Evolutionary conservation across 2,329 filamentous ascomycete species (phyloP), one percentile per base, ranked within the genome.

Genomic region (Fonsecaea erecta): DNA sequence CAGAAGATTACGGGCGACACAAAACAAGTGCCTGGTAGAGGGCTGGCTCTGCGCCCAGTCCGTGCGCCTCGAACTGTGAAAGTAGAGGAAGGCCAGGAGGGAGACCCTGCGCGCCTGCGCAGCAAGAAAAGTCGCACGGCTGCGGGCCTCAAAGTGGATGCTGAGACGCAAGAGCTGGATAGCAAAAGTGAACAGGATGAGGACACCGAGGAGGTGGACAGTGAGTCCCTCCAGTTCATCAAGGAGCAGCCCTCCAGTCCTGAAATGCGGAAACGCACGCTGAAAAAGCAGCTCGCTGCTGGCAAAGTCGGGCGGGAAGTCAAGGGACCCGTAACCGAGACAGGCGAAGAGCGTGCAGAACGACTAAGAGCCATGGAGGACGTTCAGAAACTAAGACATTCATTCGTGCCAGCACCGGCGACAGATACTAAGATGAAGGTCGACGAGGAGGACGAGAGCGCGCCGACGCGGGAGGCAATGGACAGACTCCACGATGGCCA

Each of bases 401-500:
- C 67, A 40, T 68, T 69, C 52, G 24, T 51, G 12, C 16, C 32
- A 9, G 35, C 24, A 18, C 57, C 40, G 14, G 24, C 18, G 37
- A 16, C 55, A n/a, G 24, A 34, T 18, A 32, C 21, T 21, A 34
- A 52, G 4, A 26, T 51, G 37, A 35, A 55, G 14, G 56, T 60
- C 12, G 40, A 70, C 66, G 46, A 55, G 60, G 57, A 66, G 43
- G 48, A 59, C 32, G 35, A 60, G 61, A 18, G 66, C 24, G 67
- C 65, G 43, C 58, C 67, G 7, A 68, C 32, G 1, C 65, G 71
- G 14, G 65, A 75, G 71, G 48, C 74, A 26, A 74, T 77, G 30
- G 57, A 9, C 56, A 11, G 68, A 63, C 55, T 71, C 78, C 48
- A 78, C 81, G 18, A 83, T 37, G 83, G 86, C 60, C 82, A 84